Percentiles rank a stretch among this genome's conserved stretches.
phyloP scores from a whole-genome alignment of 2,329 filamentous ascomycete species.

The Beauveria scarabaeidicola region DNA sequence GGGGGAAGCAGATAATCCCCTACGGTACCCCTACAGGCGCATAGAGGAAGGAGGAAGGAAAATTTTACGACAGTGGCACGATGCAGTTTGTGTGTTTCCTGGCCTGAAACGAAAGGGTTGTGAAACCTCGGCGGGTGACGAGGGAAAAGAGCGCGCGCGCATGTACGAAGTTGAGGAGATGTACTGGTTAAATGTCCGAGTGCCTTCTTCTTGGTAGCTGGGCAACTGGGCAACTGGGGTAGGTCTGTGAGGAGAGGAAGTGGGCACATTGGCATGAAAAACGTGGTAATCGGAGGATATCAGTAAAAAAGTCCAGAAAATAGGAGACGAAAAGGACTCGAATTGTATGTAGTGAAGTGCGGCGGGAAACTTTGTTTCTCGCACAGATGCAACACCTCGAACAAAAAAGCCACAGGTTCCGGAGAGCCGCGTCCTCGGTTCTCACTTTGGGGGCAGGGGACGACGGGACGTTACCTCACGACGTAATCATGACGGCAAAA shows the following conservation, averaged over 20 bases:
- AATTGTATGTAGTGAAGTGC: neutral
- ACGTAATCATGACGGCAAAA: neutral
- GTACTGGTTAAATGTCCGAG: neutral
- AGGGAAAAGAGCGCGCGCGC: neutral
- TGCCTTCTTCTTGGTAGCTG: neutral
- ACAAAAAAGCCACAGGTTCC: neutral
- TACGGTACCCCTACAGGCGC: neutral
- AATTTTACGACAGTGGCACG: neutral
- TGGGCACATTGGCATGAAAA: too few species aligned
- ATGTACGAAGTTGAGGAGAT: neutral
- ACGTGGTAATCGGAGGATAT: too few species aligned
- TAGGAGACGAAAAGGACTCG: too few species aligned
- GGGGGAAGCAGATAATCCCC: neutral
- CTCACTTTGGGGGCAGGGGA: neutral
- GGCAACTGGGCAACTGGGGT: too few species aligned
- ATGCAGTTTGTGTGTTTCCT: neutral
- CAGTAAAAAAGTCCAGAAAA: neutral
- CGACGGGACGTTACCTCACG: neutral
- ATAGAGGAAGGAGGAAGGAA: neutral
- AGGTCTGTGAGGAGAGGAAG: too few species aligned
- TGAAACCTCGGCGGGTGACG: neutral
- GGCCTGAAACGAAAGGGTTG: slow-evolving; percentile 3
- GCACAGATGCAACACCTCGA: slow-evolving; percentile 2
- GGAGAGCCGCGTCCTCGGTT: neutral
- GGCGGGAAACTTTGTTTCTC: neutral